Evolutionary conservation across 2,329 filamentous ascomycete genomes (phyloP), one percentile per base, ranked within the genome.

Genomic region (Ophiostoma piceae): DNA sequence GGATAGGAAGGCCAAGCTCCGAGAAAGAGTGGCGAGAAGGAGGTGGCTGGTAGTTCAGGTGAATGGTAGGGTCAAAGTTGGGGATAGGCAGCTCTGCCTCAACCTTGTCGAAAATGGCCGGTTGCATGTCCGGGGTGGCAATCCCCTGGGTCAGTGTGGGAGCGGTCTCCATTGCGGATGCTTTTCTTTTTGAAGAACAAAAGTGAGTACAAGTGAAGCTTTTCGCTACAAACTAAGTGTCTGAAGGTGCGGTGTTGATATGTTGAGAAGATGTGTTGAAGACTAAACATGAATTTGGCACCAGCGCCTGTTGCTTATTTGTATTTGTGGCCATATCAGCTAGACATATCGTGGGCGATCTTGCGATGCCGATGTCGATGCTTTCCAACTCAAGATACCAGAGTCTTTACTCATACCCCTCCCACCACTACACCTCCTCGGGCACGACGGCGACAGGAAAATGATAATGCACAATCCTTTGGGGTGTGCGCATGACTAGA

Each of bases 1-100:
- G 72, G 1, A 70, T 62, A 2, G 66, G 22, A 2, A 73, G 68
- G 3, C 72, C 72, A 29, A 73, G 69, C 62, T 70, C 68, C 3
- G 67, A 69, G 41, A 73, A 73, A 1, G 70, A 62, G 29, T 73
- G 68, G 7, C 72, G 70, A 7, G 69, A 62, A 11, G 66, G 3
- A 1, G 72, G 72, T n/a, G 72, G 72, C 51, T 67, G 22, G 54
- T 71, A 73, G 47, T 69, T 70, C 14, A 73, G 70, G 22, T 73
- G 72, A 37, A 73, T 68, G 14, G 43, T 16, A 22, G 72, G 72
- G 14, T 73, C 72, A 37, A 73, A 73, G 14, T 66, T 47, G 39
- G 65, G 65, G 14, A 66, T 66, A 2, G 65, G n/a, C 7, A 66
- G 39, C n/a, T 26, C 7, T 47, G 65, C 37, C 26, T 66, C 65